These are phyloP conservation scores for Botrytis byssoidea DNA, from an alignment of 2,329 filamentous ascomycete species.

Conservation along the genomic window DNA sequence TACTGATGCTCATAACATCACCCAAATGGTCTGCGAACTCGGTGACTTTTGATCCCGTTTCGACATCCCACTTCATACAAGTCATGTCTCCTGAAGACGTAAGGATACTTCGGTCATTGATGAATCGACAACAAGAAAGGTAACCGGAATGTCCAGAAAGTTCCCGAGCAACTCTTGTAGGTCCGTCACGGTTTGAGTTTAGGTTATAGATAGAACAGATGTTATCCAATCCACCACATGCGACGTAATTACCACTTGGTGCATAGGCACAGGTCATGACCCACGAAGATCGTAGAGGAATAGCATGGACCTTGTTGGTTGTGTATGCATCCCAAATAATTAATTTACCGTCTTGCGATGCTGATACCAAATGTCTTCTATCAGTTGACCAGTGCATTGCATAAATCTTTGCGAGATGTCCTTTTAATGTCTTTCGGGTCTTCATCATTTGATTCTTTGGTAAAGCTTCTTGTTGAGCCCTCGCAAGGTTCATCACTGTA, in stretches of 20 bases:
- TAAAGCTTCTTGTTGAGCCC: conserved; percentile 87
- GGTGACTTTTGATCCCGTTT: conserved; percentile 94
- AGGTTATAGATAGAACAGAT: conserved; percentile 99
- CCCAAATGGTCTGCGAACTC: conserved; percentile 98
- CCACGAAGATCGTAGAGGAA: conserved; percentile 95
- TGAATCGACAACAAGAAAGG: conserved; percentile 96
- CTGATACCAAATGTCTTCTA: conserved; percentile 92
- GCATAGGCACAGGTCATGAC: conserved; percentile 99
- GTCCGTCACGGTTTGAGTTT: conserved; percentile 90
- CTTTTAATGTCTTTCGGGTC: conserved; percentile 93
- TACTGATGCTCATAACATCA: conserved; percentile 99
- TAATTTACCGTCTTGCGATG: conserved; percentile 97
- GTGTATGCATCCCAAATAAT: conserved; percentile 99
- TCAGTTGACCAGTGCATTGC: conserved; percentile 99
- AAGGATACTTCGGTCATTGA: conserved; percentile 96
- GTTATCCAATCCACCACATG: conserved; percentile 97
- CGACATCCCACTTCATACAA: conserved; percentile 99
- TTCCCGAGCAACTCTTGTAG: conserved; percentile 91
- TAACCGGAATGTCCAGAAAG: conserved; percentile 96
- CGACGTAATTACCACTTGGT: conserved; percentile 96
- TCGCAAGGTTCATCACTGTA: conserved; percentile 85
- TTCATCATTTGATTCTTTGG: conserved; percentile 93
- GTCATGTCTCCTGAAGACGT: conserved; percentile 99
- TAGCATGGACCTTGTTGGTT: conserved; percentile 99
- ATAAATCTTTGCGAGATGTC: conserved; percentile 98